phyloP scores from a whole-genome alignment of 2,329 filamentous ascomycete species.

The Claviceps arundinis region DNA sequence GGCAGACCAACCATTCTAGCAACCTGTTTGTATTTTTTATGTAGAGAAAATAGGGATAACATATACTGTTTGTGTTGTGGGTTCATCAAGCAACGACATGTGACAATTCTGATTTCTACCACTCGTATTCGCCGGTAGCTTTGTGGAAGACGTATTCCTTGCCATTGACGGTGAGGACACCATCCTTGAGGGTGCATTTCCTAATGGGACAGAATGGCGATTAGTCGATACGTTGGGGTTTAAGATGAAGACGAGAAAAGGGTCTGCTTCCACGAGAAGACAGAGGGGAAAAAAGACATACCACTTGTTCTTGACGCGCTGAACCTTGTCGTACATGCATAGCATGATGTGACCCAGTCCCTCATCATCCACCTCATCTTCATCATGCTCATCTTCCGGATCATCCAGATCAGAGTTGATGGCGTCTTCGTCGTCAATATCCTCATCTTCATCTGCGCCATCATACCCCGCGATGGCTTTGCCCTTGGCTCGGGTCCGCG shows the following conservation, averaged over 20 bases:
- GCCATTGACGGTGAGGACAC: constrained; percentile 81
- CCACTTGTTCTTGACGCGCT: constrained; percentile 98
- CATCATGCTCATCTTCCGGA: constrained; percentile 70
- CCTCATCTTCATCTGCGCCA: constrained; percentile 47
- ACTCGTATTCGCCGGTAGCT: constrained; percentile 93
- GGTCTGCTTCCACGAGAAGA: background rate
- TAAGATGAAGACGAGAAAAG: constrained; percentile 3
- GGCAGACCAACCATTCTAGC: no score
- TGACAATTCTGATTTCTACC: constrained; percentile 40
- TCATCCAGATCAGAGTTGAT: constrained; percentile 99
- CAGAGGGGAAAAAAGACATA: constrained; percentile 22
- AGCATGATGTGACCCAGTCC: constrained; percentile 83
- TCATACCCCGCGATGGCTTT: constrained; percentile 41
- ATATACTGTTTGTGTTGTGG: background rate
- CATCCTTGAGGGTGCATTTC: constrained; percentile 98
- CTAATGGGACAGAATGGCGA: constrained; percentile 23
- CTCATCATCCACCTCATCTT: constrained; percentile 80
- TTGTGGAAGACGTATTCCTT: constrained; percentile 98
- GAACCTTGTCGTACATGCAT: constrained; percentile 98
- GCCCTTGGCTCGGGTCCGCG: constrained; percentile 10
- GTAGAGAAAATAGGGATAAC: background rate
- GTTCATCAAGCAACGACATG: background rate
- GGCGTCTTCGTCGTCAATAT: constrained; percentile 71
- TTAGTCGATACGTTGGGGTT: background rate
- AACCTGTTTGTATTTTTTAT: no score